Evolutionary conservation across 1,284 basidiomycete genomes (phyloP).

Genomic region (Agroathelia rolfsii): DNA sequence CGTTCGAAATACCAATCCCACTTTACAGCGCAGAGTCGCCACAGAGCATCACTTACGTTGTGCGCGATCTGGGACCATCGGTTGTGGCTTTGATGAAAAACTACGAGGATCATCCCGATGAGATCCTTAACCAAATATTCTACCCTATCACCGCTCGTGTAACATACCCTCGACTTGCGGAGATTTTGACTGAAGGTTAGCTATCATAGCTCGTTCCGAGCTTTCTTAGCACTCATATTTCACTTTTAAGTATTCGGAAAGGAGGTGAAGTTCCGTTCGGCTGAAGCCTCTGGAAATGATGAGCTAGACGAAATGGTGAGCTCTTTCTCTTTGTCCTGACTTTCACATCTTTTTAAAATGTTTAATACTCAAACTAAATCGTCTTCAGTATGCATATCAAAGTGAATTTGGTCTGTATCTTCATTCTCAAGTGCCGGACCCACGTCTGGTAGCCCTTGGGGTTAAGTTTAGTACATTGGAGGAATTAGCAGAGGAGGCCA

Average conservation of each 20-base stretch:
- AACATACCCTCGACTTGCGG: slow-evolving; percentile 15
- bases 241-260: slow-evolving; percentile 17
- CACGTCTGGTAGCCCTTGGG: slow-evolving; percentile 18
- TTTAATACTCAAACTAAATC: background rate
- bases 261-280: slow-evolving; percentile 15
- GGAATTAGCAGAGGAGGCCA: slow-evolving; percentile 15
- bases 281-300: slow-evolving; percentile 12
- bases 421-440: slow-evolving; percentile 16
- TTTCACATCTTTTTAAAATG: slow-evolving; percentile 1
- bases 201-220: background rate
- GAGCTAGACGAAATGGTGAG: slow-evolving; percentile 22
- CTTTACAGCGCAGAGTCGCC: background rate
- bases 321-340: background rate
- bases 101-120: slow-evolving; percentile 14
- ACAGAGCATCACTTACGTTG: slow-evolving; percentile 8
- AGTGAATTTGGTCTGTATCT: slow-evolving; percentile 19
- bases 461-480: slow-evolving; percentile 19
- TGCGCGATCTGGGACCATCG: slow-evolving; percentile 8
- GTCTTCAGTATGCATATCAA: slow-evolving; percentile 16
- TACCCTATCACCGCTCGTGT: slow-evolving; percentile 18
- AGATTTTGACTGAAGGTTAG: slow-evolving; percentile 15
- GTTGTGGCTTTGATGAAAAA: slow-evolving; percentile 9
- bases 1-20: slow-evolving; percentile 1
- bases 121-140: slow-evolving; percentile 44
- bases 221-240: background rate